Conservation (phyloP, 768 basidiomycete species). For the Podaxis mareebaensis region DNA sequence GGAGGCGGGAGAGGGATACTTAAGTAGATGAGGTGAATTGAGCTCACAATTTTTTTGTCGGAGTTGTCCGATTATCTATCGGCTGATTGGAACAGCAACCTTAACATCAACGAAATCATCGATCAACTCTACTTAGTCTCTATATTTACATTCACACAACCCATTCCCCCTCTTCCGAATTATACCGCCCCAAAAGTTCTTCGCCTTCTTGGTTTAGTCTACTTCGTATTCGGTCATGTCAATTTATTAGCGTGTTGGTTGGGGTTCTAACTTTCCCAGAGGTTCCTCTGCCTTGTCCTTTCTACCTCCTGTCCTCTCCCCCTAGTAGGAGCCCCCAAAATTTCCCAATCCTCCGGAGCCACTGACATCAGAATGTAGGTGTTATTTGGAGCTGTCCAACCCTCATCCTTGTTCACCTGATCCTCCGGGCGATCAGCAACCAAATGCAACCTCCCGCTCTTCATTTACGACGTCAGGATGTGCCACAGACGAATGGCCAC, state of each 20-base stretch:
- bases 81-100: constrained; percentile 18
- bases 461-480: not conserved
- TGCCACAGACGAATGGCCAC: not conserved
- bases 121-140: constrained; percentile 15
- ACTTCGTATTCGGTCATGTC: not conserved
- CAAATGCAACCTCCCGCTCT: not conserved
- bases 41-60: constrained; percentile 51
- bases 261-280: not conserved
- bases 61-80: constrained; percentile 49
- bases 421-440: not conserved
- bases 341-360: not conserved
- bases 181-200: not conserved
- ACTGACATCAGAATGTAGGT: not conserved
- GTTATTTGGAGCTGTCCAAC: not conserved
- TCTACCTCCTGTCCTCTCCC: not conserved
- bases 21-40: constrained; percentile 23
- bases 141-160: not conserved
- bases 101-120: constrained; percentile 11
- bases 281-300: not conserved
- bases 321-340: not conserved
- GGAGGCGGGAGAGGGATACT: constrained; percentile 23
- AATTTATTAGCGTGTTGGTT: not conserved
- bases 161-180: not conserved
- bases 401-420: not conserved
- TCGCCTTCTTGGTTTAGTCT: constrained; percentile 7